These are phyloP conservation scores for Funneliformis caledonium DNA, from an alignment of 371 early-diverging fungal species.

Conservation along the genomic window DNA sequence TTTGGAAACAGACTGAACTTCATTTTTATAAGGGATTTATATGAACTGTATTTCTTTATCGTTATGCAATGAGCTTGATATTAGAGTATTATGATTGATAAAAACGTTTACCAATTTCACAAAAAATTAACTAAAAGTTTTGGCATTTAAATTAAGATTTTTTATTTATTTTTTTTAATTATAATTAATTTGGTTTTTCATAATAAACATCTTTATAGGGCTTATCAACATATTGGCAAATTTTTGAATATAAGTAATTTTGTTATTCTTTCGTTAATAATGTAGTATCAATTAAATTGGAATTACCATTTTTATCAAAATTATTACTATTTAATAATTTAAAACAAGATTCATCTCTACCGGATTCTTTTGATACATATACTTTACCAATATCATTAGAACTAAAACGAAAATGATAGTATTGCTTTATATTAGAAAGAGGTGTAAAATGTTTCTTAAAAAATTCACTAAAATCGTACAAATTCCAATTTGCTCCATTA, in stretches of 20 bases:
- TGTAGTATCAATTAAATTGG: neutral
- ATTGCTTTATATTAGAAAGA: neutral
- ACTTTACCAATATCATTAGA: neutral
- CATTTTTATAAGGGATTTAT: no score
- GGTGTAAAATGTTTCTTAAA: neutral
- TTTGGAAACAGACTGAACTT: no score
- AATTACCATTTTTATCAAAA: neutral
- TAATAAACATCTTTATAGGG: neutral
- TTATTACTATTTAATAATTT: neutral
- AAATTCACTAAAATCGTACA: neutral
- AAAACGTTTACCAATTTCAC: no score
- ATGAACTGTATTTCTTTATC: no score
- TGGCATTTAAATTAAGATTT: no score
- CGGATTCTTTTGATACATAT: neutral
- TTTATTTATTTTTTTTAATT: slow-evolving; percentile 15
- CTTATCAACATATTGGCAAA: neutral
- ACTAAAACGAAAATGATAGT: slow-evolving; percentile 13
- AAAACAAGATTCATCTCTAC: neutral
- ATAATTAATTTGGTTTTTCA: neutral
- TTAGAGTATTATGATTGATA: no score
- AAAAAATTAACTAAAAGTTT: no score
- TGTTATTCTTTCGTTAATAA: neutral
- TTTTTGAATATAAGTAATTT: slow-evolving; percentile 18
- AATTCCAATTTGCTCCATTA: neutral
- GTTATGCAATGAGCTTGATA: no score